Conservation (phyloP, 2,329 filamentous ascomycete genomes). For the Colletotrichum sidae region DNA sequence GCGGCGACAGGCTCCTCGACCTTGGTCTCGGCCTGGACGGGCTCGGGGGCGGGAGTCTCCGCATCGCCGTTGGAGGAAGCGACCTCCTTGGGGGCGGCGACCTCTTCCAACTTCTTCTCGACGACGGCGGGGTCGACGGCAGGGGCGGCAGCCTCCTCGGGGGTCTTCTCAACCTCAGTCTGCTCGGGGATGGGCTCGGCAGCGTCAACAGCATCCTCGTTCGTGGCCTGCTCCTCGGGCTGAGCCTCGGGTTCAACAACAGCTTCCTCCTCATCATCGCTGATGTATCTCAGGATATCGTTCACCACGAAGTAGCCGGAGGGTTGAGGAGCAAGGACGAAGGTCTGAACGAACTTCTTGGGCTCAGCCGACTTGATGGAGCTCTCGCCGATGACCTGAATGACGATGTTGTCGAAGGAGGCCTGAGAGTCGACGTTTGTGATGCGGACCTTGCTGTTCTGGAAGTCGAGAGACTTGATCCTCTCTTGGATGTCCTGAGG, state of each 20-base stretch:
- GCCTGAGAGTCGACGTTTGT: constrained; percentile 97
- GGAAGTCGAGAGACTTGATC: constrained; percentile 92
- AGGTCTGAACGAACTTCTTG: constrained; percentile 97
- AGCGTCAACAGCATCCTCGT: constrained; percentile 60
- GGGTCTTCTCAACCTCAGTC: constrained; percentile 43
- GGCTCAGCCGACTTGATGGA: constrained; percentile 93
- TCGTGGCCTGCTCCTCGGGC: constrained; percentile 48
- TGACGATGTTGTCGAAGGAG: constrained; percentile 92
- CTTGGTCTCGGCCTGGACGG: constrained; percentile 47
- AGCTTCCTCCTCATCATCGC: constrained; percentile 83
- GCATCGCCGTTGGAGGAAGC: constrained; percentile 47
- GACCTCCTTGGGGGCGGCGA: constrained; percentile 51
- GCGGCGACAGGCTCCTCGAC: constrained; percentile 45
- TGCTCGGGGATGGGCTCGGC: constrained; percentile 40
- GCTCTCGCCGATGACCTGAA: constrained; percentile 97
- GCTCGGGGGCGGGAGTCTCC: constrained; percentile 48
- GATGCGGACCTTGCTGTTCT: constrained; percentile 98
- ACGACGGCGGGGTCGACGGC: constrained; percentile 65
- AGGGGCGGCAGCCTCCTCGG: constrained; percentile 37
- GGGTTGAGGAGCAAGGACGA: constrained; percentile 94
- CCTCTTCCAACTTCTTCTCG: constrained; percentile 82
- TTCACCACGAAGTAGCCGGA: constrained; percentile 99
- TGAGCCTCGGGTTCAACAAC: constrained; percentile 47
- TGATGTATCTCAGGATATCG: constrained; percentile 95
- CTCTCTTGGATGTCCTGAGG: constrained; percentile 88